Evolutionary conservation across 75 land plant genomes (phyloP), one percentile per base, ranked within the genome.

Genomic region (Sequoia sempervirens): DNA sequence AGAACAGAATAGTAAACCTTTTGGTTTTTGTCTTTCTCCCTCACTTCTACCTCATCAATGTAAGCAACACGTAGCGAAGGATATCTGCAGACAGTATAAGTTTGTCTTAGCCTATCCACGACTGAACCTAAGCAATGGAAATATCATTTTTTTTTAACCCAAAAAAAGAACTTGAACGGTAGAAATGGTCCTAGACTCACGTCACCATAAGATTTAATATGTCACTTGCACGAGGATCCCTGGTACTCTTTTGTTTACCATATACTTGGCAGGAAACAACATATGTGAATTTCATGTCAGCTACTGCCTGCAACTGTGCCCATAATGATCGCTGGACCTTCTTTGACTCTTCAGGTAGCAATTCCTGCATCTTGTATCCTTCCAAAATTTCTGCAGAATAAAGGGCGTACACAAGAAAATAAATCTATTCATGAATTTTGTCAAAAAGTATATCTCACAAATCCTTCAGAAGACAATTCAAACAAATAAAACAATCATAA

Each of bases 201-300:
- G 70, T 90, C 80, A 84, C 84, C 97, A 95, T 96, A 37, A 95
- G 92, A 40, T 81, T 93, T 76, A 95, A 75, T 75, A 95, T 96
- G 74, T 96, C 95, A 47, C 83, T 89, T 28, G 95, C 98, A 86
- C 88, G 93, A 12, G 53, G 84, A 87, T 96, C 92, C 52, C 91
- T 89, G 64, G 88, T 80, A 23, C 91, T 89, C 73, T 95, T 96
- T 40, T 96, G 90, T 80, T 76, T 84, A 14, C 97, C 98, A 89
- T 96, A 96, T 32, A 85, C 83, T 83, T 95, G 98, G 87, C 98
- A 95, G 2, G 98, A 89, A 2, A 91, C 95, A 26, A 95, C 98
- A 85, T 95, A 96, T 38, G 98, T 93, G 81, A 96, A 96, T 79
- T 96, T 96, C 95, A 96, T 93, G 72, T 96, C 97, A 79, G 97